Percentiles rank a stretch among this genome's conserved stretches.
Evolutionary conservation across 2,329 filamentous ascomycete genomes (phyloP).

Genomic region (Fusarium sp.): DNA sequence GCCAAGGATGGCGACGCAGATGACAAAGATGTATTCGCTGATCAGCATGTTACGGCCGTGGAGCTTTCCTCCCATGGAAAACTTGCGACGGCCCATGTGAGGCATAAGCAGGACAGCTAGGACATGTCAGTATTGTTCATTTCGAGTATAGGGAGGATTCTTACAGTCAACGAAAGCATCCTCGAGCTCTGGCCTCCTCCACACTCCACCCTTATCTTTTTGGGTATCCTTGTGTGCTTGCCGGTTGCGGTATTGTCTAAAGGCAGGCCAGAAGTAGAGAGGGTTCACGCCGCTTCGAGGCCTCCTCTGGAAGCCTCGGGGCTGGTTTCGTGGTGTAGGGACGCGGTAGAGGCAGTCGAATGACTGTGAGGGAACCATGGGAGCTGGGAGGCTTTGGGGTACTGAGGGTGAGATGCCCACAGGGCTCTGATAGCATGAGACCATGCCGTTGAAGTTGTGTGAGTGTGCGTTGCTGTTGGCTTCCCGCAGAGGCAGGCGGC

Average conservation of each 20-base stretch:
- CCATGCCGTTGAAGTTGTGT: conserved; percentile 55
- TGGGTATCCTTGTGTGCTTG: conserved; percentile 72
- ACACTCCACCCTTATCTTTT: conserved; percentile 71
- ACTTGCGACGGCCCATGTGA: conserved; percentile 75
- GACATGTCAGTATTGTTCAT: conserved; percentile 35
- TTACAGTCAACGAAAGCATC: conserved; percentile 76
- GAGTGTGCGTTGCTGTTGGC: conserved; percentile 65
- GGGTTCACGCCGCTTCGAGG: conserved; percentile 63
- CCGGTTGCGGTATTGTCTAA: conserved; percentile 74
- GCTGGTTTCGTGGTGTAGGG: conserved; percentile 53
- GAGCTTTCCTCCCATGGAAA: conserved; percentile 71
- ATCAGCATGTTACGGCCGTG: conserved; percentile 79
- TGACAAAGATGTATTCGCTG: conserved; percentile 71
- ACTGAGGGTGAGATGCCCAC: conserved; percentile 58
- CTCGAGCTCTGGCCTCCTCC: conserved; percentile 67
- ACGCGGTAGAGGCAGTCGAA: conserved; percentile 55
- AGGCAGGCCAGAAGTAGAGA: conserved; percentile 71
- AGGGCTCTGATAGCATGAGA: conserved; percentile 59
- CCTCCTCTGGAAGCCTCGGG: conserved; percentile 49
- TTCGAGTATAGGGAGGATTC: conserved; percentile 28
- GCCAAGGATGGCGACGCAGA: conserved; percentile 53
- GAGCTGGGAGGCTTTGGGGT: conserved; percentile 62
- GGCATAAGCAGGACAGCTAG: conserved; percentile 74
- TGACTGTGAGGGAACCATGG: conserved; percentile 64
- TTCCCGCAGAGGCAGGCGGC: conserved; percentile 63